Base-by-base conservation (phyloP, 179 eudicot genomes). In the Spergularia azorica region DNA sequence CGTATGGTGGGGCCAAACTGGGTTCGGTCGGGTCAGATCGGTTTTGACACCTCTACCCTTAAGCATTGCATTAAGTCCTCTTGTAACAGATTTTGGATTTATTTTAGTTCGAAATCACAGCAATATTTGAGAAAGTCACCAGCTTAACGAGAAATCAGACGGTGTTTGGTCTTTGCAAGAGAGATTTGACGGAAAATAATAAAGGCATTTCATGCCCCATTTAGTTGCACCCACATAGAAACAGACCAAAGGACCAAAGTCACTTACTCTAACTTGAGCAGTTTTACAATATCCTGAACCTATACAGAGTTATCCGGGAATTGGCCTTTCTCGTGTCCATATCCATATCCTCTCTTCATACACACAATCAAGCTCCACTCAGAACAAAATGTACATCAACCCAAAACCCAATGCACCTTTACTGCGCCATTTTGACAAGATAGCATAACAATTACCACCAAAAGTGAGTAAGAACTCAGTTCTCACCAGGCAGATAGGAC, bases 401-500 rank as follows among this genome's bases (percentile, higher is more conserved):
- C 71, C 52, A 36, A 54, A 61, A 61, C 50, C 9, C 50, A 5
- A 46, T 6, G 7, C 4, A 46, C 50, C 9, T 46, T 46, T 46
- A 46, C 50, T 46, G 50, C 50, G 50, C 9, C 50, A 46, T 46
- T 46, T 46, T 46, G 50, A 46, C 50, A 46, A 46, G 50, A 46
- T 9, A 46, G 50, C 67, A 65, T 36, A 12, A 4, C 69, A 77
- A 71, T 39, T 10, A 72, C 18, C 18, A 26, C 26, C 13, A 79
- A 39, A 26, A 55, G 57, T 67, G 62, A 73, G 5, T 62, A 73
- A 57, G 14, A 54, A 14, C 58, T 82, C 82, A 76, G 16, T 43
- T 70, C 76, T 82, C 87, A 58, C 86, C 86, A 9, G 87, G 89
- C 48, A 82, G 79, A 86, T 84, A 87, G 74, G 98, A 92, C 21